Base-by-base conservation (phyloP, 305 asterid species). In the Solanum chacoense region DNA sequence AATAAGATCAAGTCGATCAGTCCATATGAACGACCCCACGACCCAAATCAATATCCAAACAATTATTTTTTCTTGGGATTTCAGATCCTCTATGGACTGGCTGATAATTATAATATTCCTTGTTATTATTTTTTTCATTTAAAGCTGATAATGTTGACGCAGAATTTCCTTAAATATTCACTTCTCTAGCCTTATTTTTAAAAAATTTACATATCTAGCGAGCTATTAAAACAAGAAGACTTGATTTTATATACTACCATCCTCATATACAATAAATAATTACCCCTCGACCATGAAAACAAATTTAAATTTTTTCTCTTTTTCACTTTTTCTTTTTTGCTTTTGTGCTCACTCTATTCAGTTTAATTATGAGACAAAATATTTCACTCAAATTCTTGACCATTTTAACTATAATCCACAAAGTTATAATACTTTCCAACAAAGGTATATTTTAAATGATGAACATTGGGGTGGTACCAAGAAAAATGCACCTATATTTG, bases 371-470 rank as follows among this genome's bases (percentile, higher is more conserved):
- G 35, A 91, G 26, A 91, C 94, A 9, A 93, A 90, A 37, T 94
- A 91, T 92, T 93, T 89, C 93, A 93, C 98, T 0, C 98, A 96
- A 85, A 92, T 91, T 29, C 94, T 96, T 14, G 99, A 96, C 88
- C 99, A 96, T 94, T 96, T 96, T 93, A 93, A 93, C 88, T 96
- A 89, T 63, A 88, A 90, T 76, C 98, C 98, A 28, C 91, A 92
- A 80, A 95, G 99, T 85, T 95, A 95, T 40, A 89, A 88, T 11
- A 94, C 95, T 8, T 96, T 94, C 89, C 98, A 96, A 90, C 98
- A 95, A 29, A 91, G 98, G 85, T 96, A 95, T 78, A 65, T 96
- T 76, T 90, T 95, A 90, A 94, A 93, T 59, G 76, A 89, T 87
- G 85, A 84, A 6, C 55, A 93, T 88, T 96, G 98, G 98, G 98